Evolutionary conservation across 148 eudicot species (phyloP).

Genomic region (Suaeda aralocaspica): DNA sequence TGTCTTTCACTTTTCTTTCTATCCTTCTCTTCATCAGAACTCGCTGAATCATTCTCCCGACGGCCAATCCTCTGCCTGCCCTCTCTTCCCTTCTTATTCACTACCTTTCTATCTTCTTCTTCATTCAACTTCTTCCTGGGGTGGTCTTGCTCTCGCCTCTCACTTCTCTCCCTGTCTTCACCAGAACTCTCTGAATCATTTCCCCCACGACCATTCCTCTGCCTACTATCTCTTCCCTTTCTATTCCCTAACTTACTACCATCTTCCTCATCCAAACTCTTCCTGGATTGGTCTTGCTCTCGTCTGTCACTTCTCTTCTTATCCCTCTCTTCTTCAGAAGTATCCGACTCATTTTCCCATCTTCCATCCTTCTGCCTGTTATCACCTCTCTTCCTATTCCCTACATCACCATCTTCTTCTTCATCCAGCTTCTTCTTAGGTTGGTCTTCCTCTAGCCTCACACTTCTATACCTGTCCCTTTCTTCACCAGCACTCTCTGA

Average conservation of each 20-base stretch:
- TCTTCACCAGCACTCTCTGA: no score
- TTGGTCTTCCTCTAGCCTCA: no score
- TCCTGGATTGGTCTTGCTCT: background rate
- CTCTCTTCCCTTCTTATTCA: background rate
- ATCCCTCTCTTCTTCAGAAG: background rate
- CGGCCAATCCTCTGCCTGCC: slow-evolving; percentile 2
- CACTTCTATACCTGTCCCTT: no score
- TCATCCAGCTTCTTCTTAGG: no score
- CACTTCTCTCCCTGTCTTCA: slow-evolving; percentile 2
- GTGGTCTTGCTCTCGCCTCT: background rate
- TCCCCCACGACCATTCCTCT: background rate
- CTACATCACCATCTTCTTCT: no score
- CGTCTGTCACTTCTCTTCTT: no score
- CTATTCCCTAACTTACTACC: background rate
- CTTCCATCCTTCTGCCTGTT: background rate
- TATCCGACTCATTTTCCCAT: background rate
- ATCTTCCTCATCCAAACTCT: background rate
- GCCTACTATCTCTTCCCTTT: background rate
- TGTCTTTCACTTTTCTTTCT: background rate
- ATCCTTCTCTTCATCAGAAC: slow-evolving; percentile 16
- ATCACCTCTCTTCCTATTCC: background rate
- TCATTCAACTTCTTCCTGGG: slow-evolving; percentile 2
- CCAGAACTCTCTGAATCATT: background rate
- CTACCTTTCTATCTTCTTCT: background rate
- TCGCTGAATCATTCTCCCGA: slow-evolving; percentile 2